Evolutionary conservation across 2,329 filamentous ascomycete species (phyloP).

Genomic region (Trichophyton rubrum): DNA sequence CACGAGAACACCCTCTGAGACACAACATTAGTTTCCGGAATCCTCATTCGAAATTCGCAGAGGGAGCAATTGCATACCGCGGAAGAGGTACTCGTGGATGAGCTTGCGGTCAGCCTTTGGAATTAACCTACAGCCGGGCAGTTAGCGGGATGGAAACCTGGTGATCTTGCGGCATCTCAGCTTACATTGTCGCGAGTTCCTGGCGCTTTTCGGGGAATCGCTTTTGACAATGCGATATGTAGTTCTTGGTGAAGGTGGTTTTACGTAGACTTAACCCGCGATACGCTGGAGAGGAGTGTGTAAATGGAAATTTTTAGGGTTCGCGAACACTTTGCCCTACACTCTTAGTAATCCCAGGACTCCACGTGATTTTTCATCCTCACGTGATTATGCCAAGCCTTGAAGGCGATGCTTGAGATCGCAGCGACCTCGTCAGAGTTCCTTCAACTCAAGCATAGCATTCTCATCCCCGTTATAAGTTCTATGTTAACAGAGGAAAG

Average conservation of each 20-base stretch:
- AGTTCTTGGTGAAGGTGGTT: neutral
- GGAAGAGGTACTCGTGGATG: slow-evolving; percentile 99
- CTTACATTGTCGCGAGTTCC: slow-evolving; percentile 44
- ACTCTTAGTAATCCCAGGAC: neutral
- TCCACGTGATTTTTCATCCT: neutral
- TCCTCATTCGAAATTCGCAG: neutral
- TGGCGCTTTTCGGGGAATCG: slow-evolving; percentile 42
- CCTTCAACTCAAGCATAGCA: neutral
- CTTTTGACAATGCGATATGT: slow-evolving; percentile 33
- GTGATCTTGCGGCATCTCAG: slow-evolving; percentile 7
- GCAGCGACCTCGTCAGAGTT: neutral
- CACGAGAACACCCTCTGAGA: slow-evolving; percentile 66
- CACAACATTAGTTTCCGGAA: neutral
- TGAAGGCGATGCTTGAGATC: neutral
- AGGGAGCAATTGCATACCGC: slow-evolving; percentile 43
- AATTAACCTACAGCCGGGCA: slow-evolving; percentile 62
- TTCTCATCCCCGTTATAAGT: neutral
- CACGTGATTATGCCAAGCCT: neutral
- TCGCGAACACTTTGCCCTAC: slow-evolving; percentile 13
- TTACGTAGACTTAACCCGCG: neutral
- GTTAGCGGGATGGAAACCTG: slow-evolving; percentile 1
- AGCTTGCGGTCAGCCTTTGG: slow-evolving; percentile 99
- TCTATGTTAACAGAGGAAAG: neutral
- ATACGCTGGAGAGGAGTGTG: slow-evolving; percentile 2
- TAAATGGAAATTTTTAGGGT: slow-evolving; percentile 10